These are phyloP conservation scores for Lactarius pseudohatsudake DNA, from an alignment of 768 basidiomycete genomes.

Conservation along the genomic window DNA sequence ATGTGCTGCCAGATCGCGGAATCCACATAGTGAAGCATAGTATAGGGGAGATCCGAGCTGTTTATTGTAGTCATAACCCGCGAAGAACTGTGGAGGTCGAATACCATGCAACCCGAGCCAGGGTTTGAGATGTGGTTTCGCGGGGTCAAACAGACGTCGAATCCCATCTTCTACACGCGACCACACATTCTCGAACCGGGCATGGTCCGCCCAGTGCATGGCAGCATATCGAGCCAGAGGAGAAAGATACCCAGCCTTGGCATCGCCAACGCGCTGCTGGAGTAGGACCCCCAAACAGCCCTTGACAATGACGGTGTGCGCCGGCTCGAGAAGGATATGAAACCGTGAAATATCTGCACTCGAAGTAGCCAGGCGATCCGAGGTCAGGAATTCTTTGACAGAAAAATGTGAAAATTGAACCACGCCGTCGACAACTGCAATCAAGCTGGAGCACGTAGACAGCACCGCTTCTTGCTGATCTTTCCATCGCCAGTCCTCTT, in stretches of 20 bases:
- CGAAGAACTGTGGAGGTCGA: too few species aligned
- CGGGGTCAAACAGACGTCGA: neutral
- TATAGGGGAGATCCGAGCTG: neutral
- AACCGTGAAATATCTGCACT: neutral
- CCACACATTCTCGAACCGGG: neutral
- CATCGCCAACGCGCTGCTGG: neutral
- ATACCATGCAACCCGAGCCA: neutral
- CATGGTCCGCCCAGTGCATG: neutral
- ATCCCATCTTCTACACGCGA: neutral
- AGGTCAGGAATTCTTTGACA: neutral
- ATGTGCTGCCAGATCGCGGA: neutral
- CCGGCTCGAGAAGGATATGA: neutral
- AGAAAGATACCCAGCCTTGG: too few species aligned
- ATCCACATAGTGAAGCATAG: neutral
- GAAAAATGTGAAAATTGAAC: neutral
- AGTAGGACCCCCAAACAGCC: neutral
- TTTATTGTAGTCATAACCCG: accelerated
- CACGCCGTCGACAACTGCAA: neutral
- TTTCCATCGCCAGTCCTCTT: neutral
- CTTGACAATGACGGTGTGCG: neutral
- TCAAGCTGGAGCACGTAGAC: neutral
- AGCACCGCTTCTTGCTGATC: neutral
- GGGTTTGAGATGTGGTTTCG: neutral
- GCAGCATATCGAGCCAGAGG: neutral
- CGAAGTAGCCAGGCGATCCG: neutral